Base-by-base conservation (phyloP, 352 stramenopile genomes). In the Phytopythium litorale region DNA sequence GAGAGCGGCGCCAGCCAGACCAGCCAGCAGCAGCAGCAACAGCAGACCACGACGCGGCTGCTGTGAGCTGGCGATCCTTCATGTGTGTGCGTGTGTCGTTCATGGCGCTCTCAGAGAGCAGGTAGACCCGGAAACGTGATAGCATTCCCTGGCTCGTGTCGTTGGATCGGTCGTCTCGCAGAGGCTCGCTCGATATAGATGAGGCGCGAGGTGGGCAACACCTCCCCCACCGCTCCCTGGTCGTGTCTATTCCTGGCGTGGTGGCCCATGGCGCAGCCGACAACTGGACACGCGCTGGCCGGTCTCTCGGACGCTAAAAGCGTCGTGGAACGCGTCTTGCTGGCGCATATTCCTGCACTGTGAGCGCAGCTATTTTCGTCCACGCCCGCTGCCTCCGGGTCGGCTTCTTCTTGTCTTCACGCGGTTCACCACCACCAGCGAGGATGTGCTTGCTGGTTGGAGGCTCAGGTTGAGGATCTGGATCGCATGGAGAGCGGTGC, bases 1-100 rank as follows among this genome's bases (percentile, higher is more conserved):
- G 40, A 28, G 4, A 60, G 54, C 54, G 15, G 37, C n/a, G 15
- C 51, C 18, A 57, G 51, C n/a, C 52, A 58, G 25, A 55, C 49
- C 49, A 55, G 46, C 19, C 46, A 55, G 49, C 49, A 55, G 49
- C 40, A 46, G 37, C 37, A 43, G 37, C 37, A 42, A n/a, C 19
- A 50, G 43, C 43, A 50, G 43, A 32, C 21, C 43, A 50, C 19
- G 46, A 35, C 19, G 23, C 46, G 23, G 25, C 25, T 53, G 23
- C 25, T 53, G 46, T 53, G 25, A 53, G 46, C 8, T 19, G 45
- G 45, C 45, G 12, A 32, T n/a, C 21, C 40, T 46, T 21, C 18
- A n/a, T 46, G 18, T 21, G 40, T 8, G 40, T 46, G 40, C n/a
- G 40, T 46, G 7, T 23, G 40, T 46, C 40, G 40, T 46, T 46